Conservation (phyloP, 163 green algal genomes). For the Scenedesmus sp. region DNA sequence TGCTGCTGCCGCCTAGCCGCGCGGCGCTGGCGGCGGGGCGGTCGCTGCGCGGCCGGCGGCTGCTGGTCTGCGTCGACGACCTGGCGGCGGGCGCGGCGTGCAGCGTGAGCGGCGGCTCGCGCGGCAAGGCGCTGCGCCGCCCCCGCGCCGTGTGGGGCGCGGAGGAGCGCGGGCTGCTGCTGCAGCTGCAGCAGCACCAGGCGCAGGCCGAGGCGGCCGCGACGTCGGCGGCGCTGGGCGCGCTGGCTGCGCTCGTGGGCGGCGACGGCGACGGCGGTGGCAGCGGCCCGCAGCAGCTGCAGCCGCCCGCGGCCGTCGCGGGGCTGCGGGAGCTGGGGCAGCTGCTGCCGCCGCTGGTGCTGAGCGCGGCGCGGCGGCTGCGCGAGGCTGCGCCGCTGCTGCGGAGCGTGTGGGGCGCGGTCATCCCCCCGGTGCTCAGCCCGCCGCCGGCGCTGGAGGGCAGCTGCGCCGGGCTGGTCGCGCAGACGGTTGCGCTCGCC, state of each 20-base stretch:
- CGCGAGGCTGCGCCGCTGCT: neutral
- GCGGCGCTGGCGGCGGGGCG: neutral
- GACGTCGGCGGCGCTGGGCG: neutral
- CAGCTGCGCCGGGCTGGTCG: conserved; percentile 16
- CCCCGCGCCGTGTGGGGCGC: conserved; percentile 10
- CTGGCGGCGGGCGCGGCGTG: conserved; percentile 4
- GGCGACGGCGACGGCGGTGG: neutral
- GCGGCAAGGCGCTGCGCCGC: conserved; percentile 2
- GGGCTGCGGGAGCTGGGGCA: conserved; percentile 2
- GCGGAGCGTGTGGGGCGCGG: conserved; percentile 19
- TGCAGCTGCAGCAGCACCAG: conserved; percentile 31
- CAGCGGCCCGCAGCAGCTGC: conserved; percentile 1
- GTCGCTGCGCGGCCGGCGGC: neutral
- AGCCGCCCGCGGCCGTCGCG: neutral
- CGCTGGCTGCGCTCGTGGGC: neutral
- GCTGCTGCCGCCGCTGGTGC: conserved; percentile 28
- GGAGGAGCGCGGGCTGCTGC: conserved; percentile 5
- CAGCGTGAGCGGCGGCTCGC: neutral
- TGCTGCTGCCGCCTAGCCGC: conserved; percentile 31
- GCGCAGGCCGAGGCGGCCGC: neutral
- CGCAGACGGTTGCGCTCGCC: neutral
- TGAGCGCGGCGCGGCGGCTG: conserved; percentile 11
- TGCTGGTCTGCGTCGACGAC: conserved; percentile 41
- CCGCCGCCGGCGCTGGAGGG: conserved; percentile 28
- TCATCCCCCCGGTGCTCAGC: conserved; percentile 46